These are phyloP conservation scores for Alternaria dauci DNA, from an alignment of 2,329 filamentous ascomycete species.

Conservation along the genomic window DNA sequence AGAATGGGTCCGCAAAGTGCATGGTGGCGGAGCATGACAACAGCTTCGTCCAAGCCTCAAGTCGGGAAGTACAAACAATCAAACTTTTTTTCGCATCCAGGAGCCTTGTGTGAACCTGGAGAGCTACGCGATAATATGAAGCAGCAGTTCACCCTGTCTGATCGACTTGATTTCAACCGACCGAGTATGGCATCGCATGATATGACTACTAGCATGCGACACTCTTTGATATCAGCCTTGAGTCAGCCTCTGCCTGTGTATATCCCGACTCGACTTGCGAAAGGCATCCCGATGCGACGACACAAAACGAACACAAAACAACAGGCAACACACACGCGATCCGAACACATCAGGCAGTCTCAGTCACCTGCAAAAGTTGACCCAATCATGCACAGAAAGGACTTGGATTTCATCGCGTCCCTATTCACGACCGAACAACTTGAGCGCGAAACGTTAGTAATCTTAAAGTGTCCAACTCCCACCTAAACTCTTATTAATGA, in stretches of 20 bases:
- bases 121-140: background rate
- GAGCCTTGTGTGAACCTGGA: background rate
- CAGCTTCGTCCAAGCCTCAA: background rate
- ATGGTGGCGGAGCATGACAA: background rate
- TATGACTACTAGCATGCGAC: background rate
- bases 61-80: background rate
- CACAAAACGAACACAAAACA: background rate
- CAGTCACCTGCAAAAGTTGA: background rate
- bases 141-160: background rate
- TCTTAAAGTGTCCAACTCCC: background rate
- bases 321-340: background rate
- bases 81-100: background rate
- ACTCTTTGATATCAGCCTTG: background rate
- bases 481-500: background rate
- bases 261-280: background rate
- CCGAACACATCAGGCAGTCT: background rate
- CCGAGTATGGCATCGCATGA: background rate
- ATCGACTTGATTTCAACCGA: background rate
- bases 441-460: background rate
- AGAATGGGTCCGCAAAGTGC: background rate
- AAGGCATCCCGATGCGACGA: background rate
- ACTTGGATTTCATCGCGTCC: background rate
- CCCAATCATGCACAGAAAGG: background rate
- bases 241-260: background rate
- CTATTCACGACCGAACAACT: background rate